These are phyloP conservation scores for Corchorus capsularis DNA, from an alignment of 345 rosid species.

Conservation along the genomic window DNA sequence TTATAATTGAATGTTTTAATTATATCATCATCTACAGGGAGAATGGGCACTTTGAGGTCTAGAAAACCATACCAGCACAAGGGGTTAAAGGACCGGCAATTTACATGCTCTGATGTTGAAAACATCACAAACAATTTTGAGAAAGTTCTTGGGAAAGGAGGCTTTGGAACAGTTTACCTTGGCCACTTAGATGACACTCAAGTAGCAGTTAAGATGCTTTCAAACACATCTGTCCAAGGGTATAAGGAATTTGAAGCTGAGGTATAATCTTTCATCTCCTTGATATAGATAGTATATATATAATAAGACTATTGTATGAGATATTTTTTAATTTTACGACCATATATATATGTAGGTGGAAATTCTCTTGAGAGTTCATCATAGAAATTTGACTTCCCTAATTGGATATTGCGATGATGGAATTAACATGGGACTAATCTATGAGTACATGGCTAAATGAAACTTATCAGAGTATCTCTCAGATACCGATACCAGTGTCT, in stretches of 20 bases:
- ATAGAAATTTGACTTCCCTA: constrained; percentile 40
- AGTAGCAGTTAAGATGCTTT: constrained; percentile 49
- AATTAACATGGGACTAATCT: constrained; percentile 39
- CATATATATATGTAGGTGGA: constrained; percentile 30
- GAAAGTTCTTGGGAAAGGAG: constrained; percentile 46
- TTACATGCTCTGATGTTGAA: constrained; percentile 35
- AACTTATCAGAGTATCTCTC: constrained; percentile 31
- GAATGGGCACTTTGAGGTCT: too few relatives aligned
- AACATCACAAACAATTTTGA: constrained; percentile 41
- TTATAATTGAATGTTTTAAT: too few relatives aligned
- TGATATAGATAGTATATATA: too few relatives aligned
- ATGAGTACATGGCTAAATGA: constrained; percentile 49
- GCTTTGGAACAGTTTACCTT: constrained; percentile 46
- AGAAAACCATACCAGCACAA: neutral
- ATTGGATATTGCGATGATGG: constrained; percentile 51
- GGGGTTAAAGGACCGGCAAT: constrained; percentile 27
- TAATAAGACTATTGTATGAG: neutral
- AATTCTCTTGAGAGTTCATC: constrained; percentile 48
- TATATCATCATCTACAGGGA: neutral
- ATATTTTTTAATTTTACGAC: neutral
- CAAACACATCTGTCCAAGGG: constrained; percentile 46
- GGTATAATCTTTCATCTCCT: too few relatives aligned
- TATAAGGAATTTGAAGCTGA: constrained; percentile 46
- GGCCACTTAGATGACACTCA: constrained; percentile 36
- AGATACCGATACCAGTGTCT: constrained; percentile 21